A percentile compares a stretch with the other conserved stretches of the same genome.
Conservation (phyloP, 1,139 yeast species). For the Saccharomyces hybrid region DNA sequence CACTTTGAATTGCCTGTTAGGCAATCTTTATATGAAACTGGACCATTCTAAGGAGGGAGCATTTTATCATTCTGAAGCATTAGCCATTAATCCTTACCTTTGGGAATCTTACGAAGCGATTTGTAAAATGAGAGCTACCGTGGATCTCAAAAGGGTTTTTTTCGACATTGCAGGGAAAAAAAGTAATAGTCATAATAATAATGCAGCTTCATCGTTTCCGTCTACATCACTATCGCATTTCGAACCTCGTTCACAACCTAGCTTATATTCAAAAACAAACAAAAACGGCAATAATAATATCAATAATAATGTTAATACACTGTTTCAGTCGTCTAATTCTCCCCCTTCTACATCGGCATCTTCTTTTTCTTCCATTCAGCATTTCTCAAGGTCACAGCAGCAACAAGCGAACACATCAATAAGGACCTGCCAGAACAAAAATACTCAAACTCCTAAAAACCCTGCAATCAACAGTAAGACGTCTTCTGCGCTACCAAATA, state of each 20-base stretch:
- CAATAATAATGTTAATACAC: slow-evolving; percentile 10
- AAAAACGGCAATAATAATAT: slow-evolving; percentile 34
- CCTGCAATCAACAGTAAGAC: neutral
- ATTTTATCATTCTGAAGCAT: slow-evolving; percentile 58
- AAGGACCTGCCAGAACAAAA: neutral
- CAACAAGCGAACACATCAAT: neutral
- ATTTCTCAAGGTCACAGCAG: slow-evolving; percentile 1
- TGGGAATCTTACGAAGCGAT: slow-evolving; percentile 83
- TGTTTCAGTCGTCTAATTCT: neutral
- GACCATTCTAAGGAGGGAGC: slow-evolving; percentile 63
- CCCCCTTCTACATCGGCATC: slow-evolving; percentile 24
- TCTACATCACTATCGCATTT: slow-evolving; percentile 40
- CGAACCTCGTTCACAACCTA: neutral
- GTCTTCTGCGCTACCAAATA: neutral
- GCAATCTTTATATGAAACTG: slow-evolving; percentile 53
- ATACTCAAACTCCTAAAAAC: neutral
- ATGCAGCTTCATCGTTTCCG: slow-evolving; percentile 29
- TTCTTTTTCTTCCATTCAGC: slow-evolving; percentile 2
- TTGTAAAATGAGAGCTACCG: slow-evolving; percentile 61
- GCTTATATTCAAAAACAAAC: slow-evolving; percentile 12
- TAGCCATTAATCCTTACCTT: slow-evolving; percentile 66
- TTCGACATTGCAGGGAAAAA: slow-evolving; percentile 12
- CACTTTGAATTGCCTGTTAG: slow-evolving; percentile 58
- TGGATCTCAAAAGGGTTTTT: slow-evolving; percentile 42
- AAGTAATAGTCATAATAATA: slow-evolving; percentile 9